Percentiles rank a stretch among this genome's conserved stretches.
These are phyloP conservation scores for Globisporangium paddicum DNA, from an alignment of 352 stramenopile species.

Conservation along the genomic window DNA sequence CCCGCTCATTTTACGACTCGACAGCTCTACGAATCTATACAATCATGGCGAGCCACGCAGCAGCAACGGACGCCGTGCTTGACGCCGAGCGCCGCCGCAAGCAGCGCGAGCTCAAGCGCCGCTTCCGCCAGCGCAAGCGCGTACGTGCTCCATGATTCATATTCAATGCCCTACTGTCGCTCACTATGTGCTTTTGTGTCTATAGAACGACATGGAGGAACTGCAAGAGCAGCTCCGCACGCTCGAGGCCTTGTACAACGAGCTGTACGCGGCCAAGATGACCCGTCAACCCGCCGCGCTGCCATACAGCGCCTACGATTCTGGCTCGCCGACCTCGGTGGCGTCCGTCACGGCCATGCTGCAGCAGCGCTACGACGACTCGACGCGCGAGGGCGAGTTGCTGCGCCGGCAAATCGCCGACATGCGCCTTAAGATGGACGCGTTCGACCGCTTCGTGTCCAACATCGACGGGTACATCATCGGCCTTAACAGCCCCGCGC, in stretches of 20 bases:
- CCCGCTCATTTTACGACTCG: not conserved
- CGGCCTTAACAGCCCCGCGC: not conserved
- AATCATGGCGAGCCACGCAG: not conserved
- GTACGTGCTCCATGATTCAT: not conserved
- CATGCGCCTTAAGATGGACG: slow-evolving; percentile 7
- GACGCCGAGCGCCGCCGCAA: slow-evolving; percentile 12
- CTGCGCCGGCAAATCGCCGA: slow-evolving; percentile 1
- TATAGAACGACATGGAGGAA: slow-evolving; percentile 1
- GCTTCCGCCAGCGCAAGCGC: slow-evolving; percentile 11
- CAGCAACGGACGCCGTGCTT: not conserved
- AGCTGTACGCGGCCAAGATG: slow-evolving; percentile 4
- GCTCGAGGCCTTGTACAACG: slow-evolving; percentile 5
- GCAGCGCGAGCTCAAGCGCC: slow-evolving; percentile 15
- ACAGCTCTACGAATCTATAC: not conserved
- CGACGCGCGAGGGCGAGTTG: slow-evolving; percentile 1
- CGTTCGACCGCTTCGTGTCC: slow-evolving; percentile 12
- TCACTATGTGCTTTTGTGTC: not conserved
- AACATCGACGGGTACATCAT: slow-evolving; percentile 14
- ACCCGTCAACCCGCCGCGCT: not conserved
- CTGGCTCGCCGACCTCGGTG: not conserved
- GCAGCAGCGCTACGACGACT: slow-evolving; percentile 2
- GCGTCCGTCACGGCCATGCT: not conserved
- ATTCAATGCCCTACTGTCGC: not conserved
- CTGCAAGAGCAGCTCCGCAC: slow-evolving; percentile 5
- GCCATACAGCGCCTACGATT: not conserved